Percentiles rank a stretch among this genome's conserved stretches.
Evolutionary conservation across 2,329 filamentous ascomycete genomes (phyloP).

Genomic region (Hypoxylon sp.): DNA sequence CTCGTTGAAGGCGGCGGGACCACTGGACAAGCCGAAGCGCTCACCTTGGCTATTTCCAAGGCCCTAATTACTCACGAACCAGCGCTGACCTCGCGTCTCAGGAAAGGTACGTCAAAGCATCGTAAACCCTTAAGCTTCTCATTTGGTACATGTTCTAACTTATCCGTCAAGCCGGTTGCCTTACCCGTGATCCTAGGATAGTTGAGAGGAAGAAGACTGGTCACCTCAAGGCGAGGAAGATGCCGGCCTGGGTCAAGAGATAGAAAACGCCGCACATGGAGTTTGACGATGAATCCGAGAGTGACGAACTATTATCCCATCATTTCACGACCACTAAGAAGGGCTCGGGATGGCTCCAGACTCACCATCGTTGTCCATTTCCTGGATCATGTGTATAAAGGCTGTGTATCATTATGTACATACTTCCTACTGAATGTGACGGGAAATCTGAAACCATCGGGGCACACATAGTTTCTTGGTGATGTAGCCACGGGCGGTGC

Average conservation of each 20-base stretch:
- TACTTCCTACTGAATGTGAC: conserved; percentile 21
- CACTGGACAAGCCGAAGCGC: conserved; percentile 93
- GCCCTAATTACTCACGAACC: conserved; percentile 92
- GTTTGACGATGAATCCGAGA: conserved; percentile 9
- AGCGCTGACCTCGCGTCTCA: conserved; percentile 82
- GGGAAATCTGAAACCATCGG: conserved; percentile 10
- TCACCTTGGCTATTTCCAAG: conserved; percentile 89
- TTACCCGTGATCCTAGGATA: conserved; percentile 87
- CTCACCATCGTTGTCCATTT: conserved; percentile 16
- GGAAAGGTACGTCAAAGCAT: conserved; percentile 74
- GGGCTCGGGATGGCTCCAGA: conserved; percentile 3
- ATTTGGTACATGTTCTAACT: conserved; percentile 43
- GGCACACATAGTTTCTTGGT: neutral
- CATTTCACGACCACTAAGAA: conserved; percentile 21
- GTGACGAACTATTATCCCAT: conserved; percentile 8
- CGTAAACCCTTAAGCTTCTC: conserved; percentile 7
- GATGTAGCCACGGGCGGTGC: neutral
- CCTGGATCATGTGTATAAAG: conserved; percentile 35
- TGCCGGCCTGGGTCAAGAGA: conserved; percentile 96
- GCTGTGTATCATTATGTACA: conserved; percentile 42
- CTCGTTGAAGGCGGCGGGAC: conserved; percentile 84
- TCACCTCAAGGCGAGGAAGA: conserved; percentile 96
- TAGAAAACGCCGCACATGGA: conserved; percentile 45
- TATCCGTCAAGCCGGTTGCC: conserved; percentile 76
- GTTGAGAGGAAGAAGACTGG: conserved; percentile 99